Percentiles rank a stretch among this genome's conserved stretches.
Evolutionary conservation across 2,329 filamentous ascomycete genomes (phyloP).

Genomic region (Fusarium algeriense): DNA sequence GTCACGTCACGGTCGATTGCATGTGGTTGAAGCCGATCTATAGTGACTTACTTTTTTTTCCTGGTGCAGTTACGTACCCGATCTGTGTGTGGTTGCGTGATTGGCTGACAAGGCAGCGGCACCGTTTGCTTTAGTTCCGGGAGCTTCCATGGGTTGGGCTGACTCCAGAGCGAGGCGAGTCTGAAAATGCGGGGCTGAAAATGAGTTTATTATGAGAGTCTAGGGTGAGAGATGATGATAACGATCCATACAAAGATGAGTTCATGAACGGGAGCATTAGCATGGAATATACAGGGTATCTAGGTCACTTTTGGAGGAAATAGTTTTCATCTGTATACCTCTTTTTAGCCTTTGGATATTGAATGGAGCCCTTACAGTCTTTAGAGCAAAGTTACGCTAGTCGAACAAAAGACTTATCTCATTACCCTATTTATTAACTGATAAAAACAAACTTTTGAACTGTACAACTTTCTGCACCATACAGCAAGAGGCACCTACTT

Average conservation of each 20-base stretch:
- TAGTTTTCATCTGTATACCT: too few species aligned
- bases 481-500: too few species aligned
- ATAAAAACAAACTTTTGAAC: too few species aligned
- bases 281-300: too few species aligned
- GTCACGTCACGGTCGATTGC: constrained; percentile 21
- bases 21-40: constrained; percentile 17
- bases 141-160: constrained; percentile 38
- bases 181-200: constrained; percentile 40
- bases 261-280: neutral
- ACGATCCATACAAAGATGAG: neutral
- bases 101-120: constrained; percentile 31
- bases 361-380: too few species aligned
- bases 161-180: constrained; percentile 29
- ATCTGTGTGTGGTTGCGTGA: constrained; percentile 26
- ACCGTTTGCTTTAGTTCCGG: constrained; percentile 47
- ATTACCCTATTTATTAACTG: too few species aligned
- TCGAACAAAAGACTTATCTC: too few species aligned
- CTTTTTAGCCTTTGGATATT: too few species aligned
- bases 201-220: constrained; percentile 5
- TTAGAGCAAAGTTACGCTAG: too few species aligned
- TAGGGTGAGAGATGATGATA: constrained; percentile 23
- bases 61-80: constrained; percentile 12
- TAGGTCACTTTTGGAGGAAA: too few species aligned
- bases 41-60: constrained; percentile 8
- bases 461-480: too few species aligned